Conservation (phyloP, 345 rosid genomes). For the Hypericum androsaemum region DNA sequence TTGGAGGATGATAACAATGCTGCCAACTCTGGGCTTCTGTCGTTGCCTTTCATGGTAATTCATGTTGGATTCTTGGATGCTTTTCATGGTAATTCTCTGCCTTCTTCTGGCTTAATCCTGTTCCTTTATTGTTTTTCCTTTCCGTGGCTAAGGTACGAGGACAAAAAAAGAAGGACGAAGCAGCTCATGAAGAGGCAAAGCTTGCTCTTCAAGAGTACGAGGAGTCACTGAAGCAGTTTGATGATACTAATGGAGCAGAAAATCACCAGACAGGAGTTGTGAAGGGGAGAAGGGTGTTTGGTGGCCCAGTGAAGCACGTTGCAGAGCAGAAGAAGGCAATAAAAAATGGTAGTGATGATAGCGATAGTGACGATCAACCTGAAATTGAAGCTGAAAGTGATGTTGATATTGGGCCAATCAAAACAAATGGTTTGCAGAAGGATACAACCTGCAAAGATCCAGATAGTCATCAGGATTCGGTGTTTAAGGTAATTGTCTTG, state of each 20-base stretch:
- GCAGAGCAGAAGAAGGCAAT: constrained; percentile 23
- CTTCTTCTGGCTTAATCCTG: not conserved
- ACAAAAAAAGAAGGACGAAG: constrained; percentile 56
- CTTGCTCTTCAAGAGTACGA: constrained; percentile 73
- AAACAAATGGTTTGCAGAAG: constrained; percentile 24
- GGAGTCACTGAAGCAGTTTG: constrained; percentile 34
- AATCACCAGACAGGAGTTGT: constrained; percentile 18
- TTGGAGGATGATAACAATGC: constrained; percentile 55
- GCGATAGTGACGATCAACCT: constrained; percentile 56
- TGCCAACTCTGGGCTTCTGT: constrained; percentile 62
- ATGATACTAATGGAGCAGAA: constrained; percentile 34
- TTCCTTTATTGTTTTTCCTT: constrained; percentile 3
- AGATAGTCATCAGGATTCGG: constrained; percentile 26
- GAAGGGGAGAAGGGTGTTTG: constrained; percentile 81
- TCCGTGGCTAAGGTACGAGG: constrained; percentile 57
- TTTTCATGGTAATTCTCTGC: not conserved
- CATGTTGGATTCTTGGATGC: not conserved
- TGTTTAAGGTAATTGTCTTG: constrained; percentile 32
- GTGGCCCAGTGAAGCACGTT: constrained; percentile 40
- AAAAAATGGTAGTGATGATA: constrained; percentile 35
- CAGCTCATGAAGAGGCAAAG: constrained; percentile 64
- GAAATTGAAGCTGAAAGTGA: constrained; percentile 39
- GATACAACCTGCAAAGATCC: constrained; percentile 22
- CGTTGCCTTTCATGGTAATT: constrained; percentile 93
- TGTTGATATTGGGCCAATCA: constrained; percentile 16